Percentiles rank a stretch among this genome's conserved stretches.
Conservation (phyloP, 2,329 filamentous ascomycete genomes). For the Madurella mycetomatis region DNA sequence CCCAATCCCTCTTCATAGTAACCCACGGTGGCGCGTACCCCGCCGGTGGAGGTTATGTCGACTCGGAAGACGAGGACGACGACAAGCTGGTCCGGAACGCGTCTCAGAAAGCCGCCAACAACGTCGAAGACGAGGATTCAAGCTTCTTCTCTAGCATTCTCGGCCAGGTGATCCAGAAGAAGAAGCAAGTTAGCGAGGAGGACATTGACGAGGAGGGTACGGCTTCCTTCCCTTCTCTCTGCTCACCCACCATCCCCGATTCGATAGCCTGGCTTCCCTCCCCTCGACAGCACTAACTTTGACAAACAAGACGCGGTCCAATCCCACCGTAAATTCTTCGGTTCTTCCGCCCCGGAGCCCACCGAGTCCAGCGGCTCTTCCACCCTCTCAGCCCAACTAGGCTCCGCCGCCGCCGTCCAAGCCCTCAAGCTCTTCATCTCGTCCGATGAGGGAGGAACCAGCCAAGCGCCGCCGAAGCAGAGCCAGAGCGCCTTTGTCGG, state of each 20-base stretch:
- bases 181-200: slow-evolving; percentile 43
- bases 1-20: slow-evolving; percentile 21
- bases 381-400: slow-evolving; percentile 51
- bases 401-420: slow-evolving; percentile 74
- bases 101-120: slow-evolving; percentile 44
- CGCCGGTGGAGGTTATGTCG: slow-evolving; percentile 29
- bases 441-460: slow-evolving; percentile 29
- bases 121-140: slow-evolving; percentile 38
- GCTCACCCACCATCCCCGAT: background rate
- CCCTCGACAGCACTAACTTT: background rate
- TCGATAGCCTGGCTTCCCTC: background rate
- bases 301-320: slow-evolving; percentile 56
- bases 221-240: slow-evolving; percentile 12
- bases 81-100: slow-evolving; percentile 44
- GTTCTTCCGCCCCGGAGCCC: slow-evolving; percentile 42
- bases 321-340: slow-evolving; percentile 73
- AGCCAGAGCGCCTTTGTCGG: slow-evolving; percentile 78
- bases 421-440: slow-evolving; percentile 74
- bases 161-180: slow-evolving; percentile 45
- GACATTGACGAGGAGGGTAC: slow-evolving; percentile 48
- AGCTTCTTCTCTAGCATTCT: slow-evolving; percentile 49
- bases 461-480: slow-evolving; percentile 31
- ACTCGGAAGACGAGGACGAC: slow-evolving; percentile 37
- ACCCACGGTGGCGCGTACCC: slow-evolving; percentile 31
- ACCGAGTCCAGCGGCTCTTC: slow-evolving; percentile 40